These are phyloP conservation scores for Parafenestella ontariensis DNA, from an alignment of 2,329 filamentous ascomycete genomes.

Conservation along the genomic window DNA sequence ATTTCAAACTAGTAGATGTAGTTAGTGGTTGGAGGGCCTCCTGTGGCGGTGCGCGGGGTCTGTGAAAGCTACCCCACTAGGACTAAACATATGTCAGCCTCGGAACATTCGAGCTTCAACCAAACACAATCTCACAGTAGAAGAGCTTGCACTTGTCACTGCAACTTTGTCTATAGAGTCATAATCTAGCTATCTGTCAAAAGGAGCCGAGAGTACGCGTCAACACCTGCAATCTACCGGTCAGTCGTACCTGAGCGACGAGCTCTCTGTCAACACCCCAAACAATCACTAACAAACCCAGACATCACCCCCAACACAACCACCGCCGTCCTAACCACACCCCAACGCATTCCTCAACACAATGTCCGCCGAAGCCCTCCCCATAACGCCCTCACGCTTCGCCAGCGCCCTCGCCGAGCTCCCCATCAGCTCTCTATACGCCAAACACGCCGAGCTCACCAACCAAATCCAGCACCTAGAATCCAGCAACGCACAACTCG, in stretches of 20 bases:
- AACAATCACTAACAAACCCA: neutral
- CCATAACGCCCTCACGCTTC: slow-evolving; percentile 70
- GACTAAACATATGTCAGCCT: neutral
- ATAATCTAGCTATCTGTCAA: too few species aligned
- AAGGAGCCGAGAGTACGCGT: too few species aligned
- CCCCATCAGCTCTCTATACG: slow-evolving; percentile 69
- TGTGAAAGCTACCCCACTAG: neutral
- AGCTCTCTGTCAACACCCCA: neutral
- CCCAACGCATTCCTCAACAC: slow-evolving; percentile 2
- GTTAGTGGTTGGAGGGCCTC: too few species aligned
- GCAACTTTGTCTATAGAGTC: too few species aligned
- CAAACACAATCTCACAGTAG: neutral
- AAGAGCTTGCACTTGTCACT: neutral
- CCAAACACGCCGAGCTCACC: slow-evolving; percentile 77
- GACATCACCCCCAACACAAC: neutral
- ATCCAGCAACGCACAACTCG: slow-evolving; percentile 75
- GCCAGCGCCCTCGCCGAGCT: slow-evolving; percentile 72
- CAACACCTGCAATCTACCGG: neutral
- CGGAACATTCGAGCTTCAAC: neutral
- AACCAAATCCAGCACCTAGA: slow-evolving; percentile 78
- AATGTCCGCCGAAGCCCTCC: slow-evolving; percentile 69
- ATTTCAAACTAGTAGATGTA: too few species aligned
- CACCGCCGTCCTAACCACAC: neutral
- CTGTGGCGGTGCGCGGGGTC: too few species aligned
- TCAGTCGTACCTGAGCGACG: neutral